Evolutionary conservation across 257 asterid genomes (phyloP), one percentile per base, ranked within the genome.

Genomic region (Lycium ferocissimum): DNA sequence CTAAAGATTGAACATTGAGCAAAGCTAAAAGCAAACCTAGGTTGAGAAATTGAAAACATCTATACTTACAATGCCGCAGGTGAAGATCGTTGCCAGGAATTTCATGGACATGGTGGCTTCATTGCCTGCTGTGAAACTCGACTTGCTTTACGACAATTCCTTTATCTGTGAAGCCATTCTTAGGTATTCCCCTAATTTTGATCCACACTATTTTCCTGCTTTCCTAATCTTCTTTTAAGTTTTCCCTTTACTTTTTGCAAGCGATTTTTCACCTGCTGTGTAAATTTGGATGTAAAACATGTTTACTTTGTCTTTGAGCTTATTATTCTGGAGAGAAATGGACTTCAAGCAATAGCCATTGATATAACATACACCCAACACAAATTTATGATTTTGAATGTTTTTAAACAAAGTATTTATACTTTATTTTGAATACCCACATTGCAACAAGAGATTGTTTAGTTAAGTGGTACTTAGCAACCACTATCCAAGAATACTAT

Each of bases 61-160:
- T 45, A 81, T 20, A 43, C 33, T 26, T 26, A 26, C 89, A 87
- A 96, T 97, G 99, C 98, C 98, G 87, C 97, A 95, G 84, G 97
- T 97, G 85, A 95, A 88, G 89, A 91, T 97, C 62, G 98, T 97
- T 5, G 98, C 99, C 6, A 94, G 91, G 86, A 97, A 97, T 84
- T 97, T 97, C 86, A 94, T 95, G 99, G 99, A 97, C 89, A 97
- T 97, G 98, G 99, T 94, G 93, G 97, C 98, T 72, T 97, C 98
- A 47, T 85, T 97, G 93, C 98, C 99, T 37, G 93, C 97, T 2
- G n/a, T 89, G 87, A 97, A 97, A 89, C 98, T 97, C 13, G 98
- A 97, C 89, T 91, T 87, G 88, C 98, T 96, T 83, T 96, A 94
- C 83, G 93, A 94, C 43, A 96, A 94, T 85, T 91, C 98, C 35